These are phyloP conservation scores for Trichothecium sympodiale DNA, from an alignment of 2,329 filamentous ascomycete species.

Conservation along the genomic window DNA sequence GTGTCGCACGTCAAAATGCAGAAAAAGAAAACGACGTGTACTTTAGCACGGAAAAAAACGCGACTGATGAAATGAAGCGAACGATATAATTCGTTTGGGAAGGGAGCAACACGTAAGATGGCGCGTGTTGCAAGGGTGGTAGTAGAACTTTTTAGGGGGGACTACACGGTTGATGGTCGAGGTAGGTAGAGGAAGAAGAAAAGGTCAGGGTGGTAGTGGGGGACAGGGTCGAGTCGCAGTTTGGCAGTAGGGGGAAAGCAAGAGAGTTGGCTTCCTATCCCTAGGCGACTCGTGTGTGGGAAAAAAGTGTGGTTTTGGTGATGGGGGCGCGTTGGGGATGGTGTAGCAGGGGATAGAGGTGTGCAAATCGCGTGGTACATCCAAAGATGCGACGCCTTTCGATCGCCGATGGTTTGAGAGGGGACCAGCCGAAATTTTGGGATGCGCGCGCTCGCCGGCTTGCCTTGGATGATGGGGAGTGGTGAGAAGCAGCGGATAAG, in stretches of 20 bases:
- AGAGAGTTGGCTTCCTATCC: conserved; percentile 6
- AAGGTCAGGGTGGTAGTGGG: conserved; percentile 7
- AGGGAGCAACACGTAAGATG: background rate
- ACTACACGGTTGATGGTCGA: conserved; percentile 2
- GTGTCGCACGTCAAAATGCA: background rate
- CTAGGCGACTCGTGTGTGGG: conserved; percentile 7
- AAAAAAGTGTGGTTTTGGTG: conserved; percentile 31
- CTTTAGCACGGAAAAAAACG: background rate
- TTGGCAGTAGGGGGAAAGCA: conserved; percentile 4
- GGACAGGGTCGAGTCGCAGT: conserved; percentile 4
- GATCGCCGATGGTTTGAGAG: conserved; percentile 48
- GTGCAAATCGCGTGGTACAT: conserved; percentile 44
- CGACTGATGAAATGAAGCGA: background rate
- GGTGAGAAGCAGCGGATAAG: conserved; percentile 41
- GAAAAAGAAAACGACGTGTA: background rate
- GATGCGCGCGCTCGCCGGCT: conserved; percentile 41
- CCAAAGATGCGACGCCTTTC: conserved; percentile 38
- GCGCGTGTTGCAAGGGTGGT: too few species aligned
- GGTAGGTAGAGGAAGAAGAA: conserved; percentile 3
- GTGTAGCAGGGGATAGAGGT: conserved; percentile 29
- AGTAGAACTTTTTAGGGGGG: too few species aligned
- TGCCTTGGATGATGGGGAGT: conserved; percentile 35
- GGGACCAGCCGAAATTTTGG: conserved; percentile 49
- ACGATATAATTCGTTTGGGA: background rate
- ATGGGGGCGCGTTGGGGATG: conserved; percentile 29